Evolutionary conservation across 225 moss, liverwort and hornwort species (phyloP).

Genomic region (Pleurozium schreberi): DNA sequence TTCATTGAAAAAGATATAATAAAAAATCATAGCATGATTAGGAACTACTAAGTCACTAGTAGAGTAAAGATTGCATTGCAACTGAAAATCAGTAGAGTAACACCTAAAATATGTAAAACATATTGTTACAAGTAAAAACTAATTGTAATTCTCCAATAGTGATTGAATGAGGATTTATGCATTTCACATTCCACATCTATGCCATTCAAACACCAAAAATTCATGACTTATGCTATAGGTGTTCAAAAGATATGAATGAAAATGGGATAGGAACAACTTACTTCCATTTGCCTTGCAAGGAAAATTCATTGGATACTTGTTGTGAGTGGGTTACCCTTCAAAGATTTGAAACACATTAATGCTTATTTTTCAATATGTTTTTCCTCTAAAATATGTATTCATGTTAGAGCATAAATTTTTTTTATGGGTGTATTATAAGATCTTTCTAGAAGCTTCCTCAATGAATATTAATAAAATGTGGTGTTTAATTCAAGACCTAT

Average conservation of each 20-base stretch:
- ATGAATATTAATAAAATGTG: background rate
- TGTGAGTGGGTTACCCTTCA: background rate
- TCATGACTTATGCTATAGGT: too few relatives aligned
- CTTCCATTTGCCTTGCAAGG: background rate
- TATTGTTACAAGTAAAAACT: background rate
- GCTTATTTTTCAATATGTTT: background rate
- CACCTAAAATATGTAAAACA: too few relatives aligned
- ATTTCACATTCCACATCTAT: background rate
- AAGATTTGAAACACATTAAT: background rate
- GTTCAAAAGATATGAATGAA: too few relatives aligned
- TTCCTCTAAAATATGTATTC: background rate
- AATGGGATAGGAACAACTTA: rapidly evolving
- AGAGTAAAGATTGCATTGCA: background rate
- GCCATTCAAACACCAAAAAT: too few relatives aligned
- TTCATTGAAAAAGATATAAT: background rate
- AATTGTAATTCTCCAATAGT: background rate
- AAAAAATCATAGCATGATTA: background rate
- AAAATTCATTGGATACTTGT: background rate
- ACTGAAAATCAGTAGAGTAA: background rate
- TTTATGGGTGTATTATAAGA: background rate
- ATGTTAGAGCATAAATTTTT: background rate
- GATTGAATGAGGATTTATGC: background rate
- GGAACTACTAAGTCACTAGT: rapidly evolving
- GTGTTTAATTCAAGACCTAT: background rate
- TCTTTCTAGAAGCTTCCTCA: background rate